phyloP scores from a whole-genome alignment of 2,329 filamentous ascomycete genomes.

The Endocalyx cinctus region DNA sequence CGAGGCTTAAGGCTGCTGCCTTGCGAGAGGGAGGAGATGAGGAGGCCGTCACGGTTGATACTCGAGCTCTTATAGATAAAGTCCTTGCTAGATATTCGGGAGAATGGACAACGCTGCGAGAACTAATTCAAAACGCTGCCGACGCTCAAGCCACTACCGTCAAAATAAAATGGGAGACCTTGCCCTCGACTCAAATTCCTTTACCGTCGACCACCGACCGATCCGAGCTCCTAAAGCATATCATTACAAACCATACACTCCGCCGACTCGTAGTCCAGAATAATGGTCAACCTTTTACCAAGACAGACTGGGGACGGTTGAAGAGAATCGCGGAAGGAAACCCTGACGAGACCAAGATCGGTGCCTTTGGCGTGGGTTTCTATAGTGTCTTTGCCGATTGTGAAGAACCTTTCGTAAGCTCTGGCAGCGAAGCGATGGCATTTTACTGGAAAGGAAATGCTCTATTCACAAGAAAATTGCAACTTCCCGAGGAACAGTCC shows the following conservation, averaged over 20 bases:
- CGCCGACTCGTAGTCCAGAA: conserved; percentile 88
- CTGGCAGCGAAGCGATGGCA: conserved; percentile 87
- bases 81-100: conserved; percentile 94
- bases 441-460: conserved; percentile 99
- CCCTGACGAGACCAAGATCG: conserved; percentile 97
- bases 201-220: conserved; percentile 60
- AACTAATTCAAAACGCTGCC: conserved; percentile 97
- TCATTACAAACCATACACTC: conserved; percentile 78
- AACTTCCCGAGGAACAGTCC: conserved; percentile 62
- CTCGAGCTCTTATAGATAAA: conserved; percentile 93
- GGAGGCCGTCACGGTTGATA: conserved; percentile 97
- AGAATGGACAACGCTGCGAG: conserved; percentile 85
- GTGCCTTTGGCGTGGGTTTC: conserved; percentile 96
- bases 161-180: conserved; percentile 85
- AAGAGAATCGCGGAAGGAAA: conserved; percentile 99
- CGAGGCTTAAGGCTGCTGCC: conserved; percentile 78
- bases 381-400: conserved; percentile 98
- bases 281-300: conserved; percentile 80
- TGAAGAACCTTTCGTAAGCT: conserved; percentile 95
- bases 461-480: conserved; percentile 83
- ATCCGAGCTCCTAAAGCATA: conserved; percentile 75
- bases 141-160: conserved; percentile 90
- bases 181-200: conserved; percentile 75
- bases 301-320: conserved; percentile 87
- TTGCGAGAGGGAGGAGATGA: conserved; percentile 84